Evolutionary conservation across 148 eudicot species (phyloP).

Genomic region (Chenopodium album): DNA sequence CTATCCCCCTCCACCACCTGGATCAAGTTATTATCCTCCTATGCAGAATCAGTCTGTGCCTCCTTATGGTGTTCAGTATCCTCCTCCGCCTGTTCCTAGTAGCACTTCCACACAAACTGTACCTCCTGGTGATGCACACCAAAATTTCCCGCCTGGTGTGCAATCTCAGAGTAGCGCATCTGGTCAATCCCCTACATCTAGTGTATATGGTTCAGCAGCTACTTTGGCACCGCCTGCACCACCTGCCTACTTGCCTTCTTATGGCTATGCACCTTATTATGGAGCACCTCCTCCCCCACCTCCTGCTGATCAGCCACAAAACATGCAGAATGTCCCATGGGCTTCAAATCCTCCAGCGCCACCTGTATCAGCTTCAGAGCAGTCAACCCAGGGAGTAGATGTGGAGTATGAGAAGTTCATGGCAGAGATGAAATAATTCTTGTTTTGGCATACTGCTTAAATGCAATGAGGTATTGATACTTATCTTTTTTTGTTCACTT

Average conservation of each 20-base stretch:
- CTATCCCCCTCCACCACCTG: constrained; percentile 73
- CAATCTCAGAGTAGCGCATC: constrained; percentile 52
- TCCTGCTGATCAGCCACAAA: constrained; percentile 48
- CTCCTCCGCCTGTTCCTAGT: constrained; percentile 51
- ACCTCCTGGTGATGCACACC: constrained; percentile 49
- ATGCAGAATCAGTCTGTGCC: constrained; percentile 52
- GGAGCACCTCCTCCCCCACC: constrained; percentile 67
- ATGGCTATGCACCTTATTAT: constrained; percentile 59
- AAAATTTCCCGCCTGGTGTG: constrained; percentile 60
- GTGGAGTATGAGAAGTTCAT: constrained; percentile 85
- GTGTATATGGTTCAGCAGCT: constrained; percentile 42
- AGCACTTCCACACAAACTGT: constrained; percentile 41
- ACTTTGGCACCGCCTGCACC: constrained; percentile 43
- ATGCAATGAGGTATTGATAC: constrained; percentile 31
- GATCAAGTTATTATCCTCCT: constrained; percentile 52
- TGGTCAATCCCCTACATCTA: constrained; percentile 41
- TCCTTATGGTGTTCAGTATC: constrained; percentile 61
- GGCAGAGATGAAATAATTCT: constrained; percentile 68
- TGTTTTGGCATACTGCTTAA: not conserved
- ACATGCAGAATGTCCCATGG: constrained; percentile 73
- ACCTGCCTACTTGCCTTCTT: constrained; percentile 52
- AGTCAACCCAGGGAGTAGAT: constrained; percentile 48
- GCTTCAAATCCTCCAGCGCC: constrained; percentile 60
- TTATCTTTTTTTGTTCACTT: not conserved
- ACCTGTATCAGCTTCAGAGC: constrained; percentile 50